Evolutionary conservation across 257 asterid species (phyloP), one percentile per base, ranked within the genome.

Genomic region (Solanum commersonii): DNA sequence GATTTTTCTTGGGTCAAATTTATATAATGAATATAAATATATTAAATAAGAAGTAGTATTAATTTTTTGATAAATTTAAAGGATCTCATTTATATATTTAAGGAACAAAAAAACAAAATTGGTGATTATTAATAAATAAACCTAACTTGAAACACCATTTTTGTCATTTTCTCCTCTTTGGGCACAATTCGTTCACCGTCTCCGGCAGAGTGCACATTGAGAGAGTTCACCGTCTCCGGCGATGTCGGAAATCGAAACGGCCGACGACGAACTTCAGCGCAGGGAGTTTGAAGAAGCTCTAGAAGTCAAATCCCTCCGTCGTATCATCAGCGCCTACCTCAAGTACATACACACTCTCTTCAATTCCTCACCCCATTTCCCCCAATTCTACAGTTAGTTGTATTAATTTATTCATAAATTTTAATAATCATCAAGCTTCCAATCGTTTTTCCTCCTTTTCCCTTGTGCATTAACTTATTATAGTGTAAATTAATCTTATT

Each of bases 271-370:
- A 82, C 60, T 86, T 87, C 95, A 94, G 84, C 97, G 98, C 87
- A 93, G 95, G 93, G 92, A 92, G 87, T 89, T 91, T 59, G 99
- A 97, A 93, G 95, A 92, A 91, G 98, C 98, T 46, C 94, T 96
- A 56, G 99, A 97, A 94, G 94, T 95, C 82, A 94, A 95, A 92
- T 95, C 99, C 71, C 98, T 97, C 72, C 94, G 98, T 33, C 99
- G 99, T 88, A 97, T 97, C 88, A 94, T 97, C 88, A 97, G 98
- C 91, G 99, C 99, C 37, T 97, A 94, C 92, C 98, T 96, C 93
- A 96, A 97, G 99, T 97, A 94, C 27, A 22, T 52, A 8, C 27
- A 44, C 33, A 4, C 65, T 49, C 86, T 77, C 35, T 13, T 68
- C 86, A 67, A 70, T 31, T 70, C 77, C 38, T 59, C 67, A 20